Conservation (phyloP, 805 yeast species). For the Myxozyma kluyveri region DNA sequence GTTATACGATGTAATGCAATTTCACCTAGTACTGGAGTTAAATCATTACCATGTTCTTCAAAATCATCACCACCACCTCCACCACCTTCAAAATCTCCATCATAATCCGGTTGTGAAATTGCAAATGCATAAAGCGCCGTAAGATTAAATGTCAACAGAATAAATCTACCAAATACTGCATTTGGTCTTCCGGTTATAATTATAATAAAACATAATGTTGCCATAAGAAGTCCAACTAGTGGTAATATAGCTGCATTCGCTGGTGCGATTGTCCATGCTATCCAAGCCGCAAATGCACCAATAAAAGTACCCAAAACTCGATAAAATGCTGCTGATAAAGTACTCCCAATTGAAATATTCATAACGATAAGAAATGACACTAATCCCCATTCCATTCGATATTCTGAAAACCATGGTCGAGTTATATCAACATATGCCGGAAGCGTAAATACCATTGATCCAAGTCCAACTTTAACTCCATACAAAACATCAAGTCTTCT, state of each 20-base stretch:
- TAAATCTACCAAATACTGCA: constrained; percentile 48
- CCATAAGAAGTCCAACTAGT: constrained; percentile 44
- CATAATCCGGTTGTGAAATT: constrained; percentile 51
- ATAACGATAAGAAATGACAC: constrained; percentile 80
- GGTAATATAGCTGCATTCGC: constrained; percentile 57
- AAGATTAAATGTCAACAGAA: constrained; percentile 70
- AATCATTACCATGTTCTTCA: constrained; percentile 47
- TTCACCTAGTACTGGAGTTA: constrained; percentile 63
- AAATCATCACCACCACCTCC: constrained; percentile 43
- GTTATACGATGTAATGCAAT: constrained; percentile 77
- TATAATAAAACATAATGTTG: constrained; percentile 47
- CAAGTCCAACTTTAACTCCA: constrained; percentile 75
- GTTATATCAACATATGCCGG: constrained; percentile 66
- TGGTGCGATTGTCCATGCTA: constrained; percentile 57
- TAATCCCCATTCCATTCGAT: constrained; percentile 83
- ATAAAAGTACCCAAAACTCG: constrained; percentile 73
- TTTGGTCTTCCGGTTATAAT: constrained; percentile 60
- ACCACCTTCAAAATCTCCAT: constrained; percentile 1
- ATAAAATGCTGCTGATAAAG: constrained; percentile 65
- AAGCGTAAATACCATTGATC: constrained; percentile 61
- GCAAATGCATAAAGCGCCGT: constrained; percentile 75
- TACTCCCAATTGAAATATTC: constrained; percentile 83
- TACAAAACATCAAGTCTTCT: constrained; percentile 69
- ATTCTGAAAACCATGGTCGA: constrained; percentile 52
- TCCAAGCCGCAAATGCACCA: constrained; percentile 64